Evolutionary conservation across 73 alveolate species (phyloP).

Genomic region (Paramecium tetraurelia): DNA sequence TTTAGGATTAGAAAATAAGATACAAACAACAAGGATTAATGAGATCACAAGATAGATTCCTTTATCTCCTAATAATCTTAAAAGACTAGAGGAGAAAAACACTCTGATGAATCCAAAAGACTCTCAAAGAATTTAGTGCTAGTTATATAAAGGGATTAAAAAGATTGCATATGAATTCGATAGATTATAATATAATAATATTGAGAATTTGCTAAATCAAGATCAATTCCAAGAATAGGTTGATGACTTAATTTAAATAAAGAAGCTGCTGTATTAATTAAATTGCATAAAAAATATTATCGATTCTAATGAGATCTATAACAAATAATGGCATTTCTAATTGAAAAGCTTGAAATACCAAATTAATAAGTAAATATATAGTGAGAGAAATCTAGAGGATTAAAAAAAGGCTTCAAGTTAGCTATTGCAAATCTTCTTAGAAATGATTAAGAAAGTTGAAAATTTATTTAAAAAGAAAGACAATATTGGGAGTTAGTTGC

Average conservation of each 20-base stretch:
- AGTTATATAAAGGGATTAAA: neutral
- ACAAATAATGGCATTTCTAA: neutral
- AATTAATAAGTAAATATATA: neutral
- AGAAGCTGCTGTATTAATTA: neutral
- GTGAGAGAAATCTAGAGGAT: neutral
- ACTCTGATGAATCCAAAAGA: neutral
- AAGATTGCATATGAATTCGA: conserved; percentile 37
- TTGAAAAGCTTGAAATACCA: neutral
- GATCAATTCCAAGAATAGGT: neutral
- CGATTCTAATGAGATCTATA: neutral
- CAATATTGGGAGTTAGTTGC: neutral
- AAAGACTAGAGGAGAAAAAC: conserved; percentile 3
- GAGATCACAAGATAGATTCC: conserved; percentile 42
- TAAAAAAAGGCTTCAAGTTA: neutral
- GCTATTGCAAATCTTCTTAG: neutral
- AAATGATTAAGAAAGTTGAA: neutral
- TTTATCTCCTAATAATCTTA: conserved; percentile 41
- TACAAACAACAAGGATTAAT: neutral
- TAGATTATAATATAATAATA: neutral
- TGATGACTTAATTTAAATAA: neutral
- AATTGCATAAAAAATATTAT: conserved; percentile 14
- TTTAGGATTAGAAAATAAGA: neutral
- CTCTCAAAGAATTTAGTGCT: neutral
- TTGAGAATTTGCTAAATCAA: neutral
- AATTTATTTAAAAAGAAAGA: neutral